Evolutionary conservation across 2,329 filamentous ascomycete genomes (phyloP).

Genomic region (Emergomyces pasteurianus): DNA sequence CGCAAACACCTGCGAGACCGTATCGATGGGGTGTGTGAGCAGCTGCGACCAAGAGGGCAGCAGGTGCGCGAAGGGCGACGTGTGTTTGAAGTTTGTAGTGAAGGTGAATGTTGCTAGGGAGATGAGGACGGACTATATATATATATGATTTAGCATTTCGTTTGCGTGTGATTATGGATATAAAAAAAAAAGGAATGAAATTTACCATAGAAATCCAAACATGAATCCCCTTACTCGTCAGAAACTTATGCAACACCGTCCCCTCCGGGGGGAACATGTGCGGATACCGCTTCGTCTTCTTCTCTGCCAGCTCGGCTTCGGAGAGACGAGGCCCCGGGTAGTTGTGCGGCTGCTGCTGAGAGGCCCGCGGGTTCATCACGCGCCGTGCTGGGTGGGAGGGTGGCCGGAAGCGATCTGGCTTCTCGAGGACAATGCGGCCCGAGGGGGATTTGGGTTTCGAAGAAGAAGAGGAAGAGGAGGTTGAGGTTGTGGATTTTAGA

Average conservation of each 20-base stretch:
- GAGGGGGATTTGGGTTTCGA: constrained; percentile 3
- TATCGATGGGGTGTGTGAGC: constrained; percentile 56
- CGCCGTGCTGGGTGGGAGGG: constrained; percentile 74
- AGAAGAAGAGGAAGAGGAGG: no score
- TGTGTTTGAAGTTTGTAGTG: constrained; percentile 63
- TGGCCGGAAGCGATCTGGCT: constrained; percentile 80
- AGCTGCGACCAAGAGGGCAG: constrained; percentile 61
- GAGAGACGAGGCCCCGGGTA: constrained; percentile 62
- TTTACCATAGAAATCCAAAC: constrained; percentile 71
- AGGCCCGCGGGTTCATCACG: constrained; percentile 32
- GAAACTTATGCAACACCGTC: constrained; percentile 72
- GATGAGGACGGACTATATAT: constrained; percentile 50
- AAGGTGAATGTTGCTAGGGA: constrained; percentile 61
- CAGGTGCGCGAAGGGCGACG: constrained; percentile 68
- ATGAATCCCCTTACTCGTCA: constrained; percentile 66
- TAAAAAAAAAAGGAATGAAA: constrained; percentile 2
- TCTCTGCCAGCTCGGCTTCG: constrained; percentile 51
- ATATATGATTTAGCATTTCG: not conserved
- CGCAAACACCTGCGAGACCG: constrained; percentile 51
- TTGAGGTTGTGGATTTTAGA: no score
- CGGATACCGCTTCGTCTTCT: constrained; percentile 65
- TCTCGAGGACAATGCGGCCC: constrained; percentile 53
- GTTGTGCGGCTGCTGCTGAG: constrained; percentile 42
- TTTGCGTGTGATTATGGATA: not conserved
- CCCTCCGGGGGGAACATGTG: constrained; percentile 78